Percentiles rank a stretch among this genome's conserved stretches.
Conservation (phyloP, 768 basidiomycete species). For the Pholiota molesta region DNA sequence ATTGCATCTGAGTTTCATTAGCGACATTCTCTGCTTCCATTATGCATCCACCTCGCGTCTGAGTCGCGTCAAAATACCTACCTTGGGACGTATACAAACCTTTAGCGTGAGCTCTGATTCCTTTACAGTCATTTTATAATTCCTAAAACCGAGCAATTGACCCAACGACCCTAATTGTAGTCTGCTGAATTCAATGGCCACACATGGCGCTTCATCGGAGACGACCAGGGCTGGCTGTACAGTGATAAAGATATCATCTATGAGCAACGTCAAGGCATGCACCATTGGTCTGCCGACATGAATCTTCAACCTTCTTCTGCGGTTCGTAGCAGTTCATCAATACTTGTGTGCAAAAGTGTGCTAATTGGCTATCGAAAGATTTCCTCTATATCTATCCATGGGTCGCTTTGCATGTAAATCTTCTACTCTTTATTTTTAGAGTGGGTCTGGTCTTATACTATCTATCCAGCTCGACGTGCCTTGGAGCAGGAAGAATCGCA, state of each 20-base stretch:
- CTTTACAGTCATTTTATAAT: neutral
- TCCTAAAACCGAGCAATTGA: neutral
- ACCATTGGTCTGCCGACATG: conserved; percentile 46
- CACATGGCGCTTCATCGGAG: conserved; percentile 48
- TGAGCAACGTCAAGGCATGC: conserved; percentile 20
- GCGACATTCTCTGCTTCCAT: conserved; percentile 44
- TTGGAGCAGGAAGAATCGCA: conserved; percentile 57
- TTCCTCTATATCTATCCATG: conserved; percentile 53
- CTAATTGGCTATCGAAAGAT: conserved; percentile 34
- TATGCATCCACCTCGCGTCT: conserved; percentile 39
- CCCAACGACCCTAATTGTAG: conserved; percentile 22
- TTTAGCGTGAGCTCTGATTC: conserved; percentile 43
- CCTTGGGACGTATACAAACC: conserved; percentile 43
- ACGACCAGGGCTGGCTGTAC: conserved; percentile 55
- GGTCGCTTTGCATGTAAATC: conserved; percentile 52
- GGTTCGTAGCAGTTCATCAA: conserved; percentile 21
- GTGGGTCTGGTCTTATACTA: conserved; percentile 1
- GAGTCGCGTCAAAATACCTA: conserved; percentile 30
- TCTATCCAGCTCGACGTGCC: conserved; percentile 52
- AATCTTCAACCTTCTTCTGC: conserved; percentile 43
- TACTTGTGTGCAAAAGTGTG: neutral
- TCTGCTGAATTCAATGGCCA: conserved; percentile 33
- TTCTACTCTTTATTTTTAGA: neutral
- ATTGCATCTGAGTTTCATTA: conserved; percentile 19
- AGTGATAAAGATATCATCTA: conserved; percentile 15